Evolutionary conservation across 1,284 basidiomycete species (phyloP).

Genomic region (Psilocybe mexicana): DNA sequence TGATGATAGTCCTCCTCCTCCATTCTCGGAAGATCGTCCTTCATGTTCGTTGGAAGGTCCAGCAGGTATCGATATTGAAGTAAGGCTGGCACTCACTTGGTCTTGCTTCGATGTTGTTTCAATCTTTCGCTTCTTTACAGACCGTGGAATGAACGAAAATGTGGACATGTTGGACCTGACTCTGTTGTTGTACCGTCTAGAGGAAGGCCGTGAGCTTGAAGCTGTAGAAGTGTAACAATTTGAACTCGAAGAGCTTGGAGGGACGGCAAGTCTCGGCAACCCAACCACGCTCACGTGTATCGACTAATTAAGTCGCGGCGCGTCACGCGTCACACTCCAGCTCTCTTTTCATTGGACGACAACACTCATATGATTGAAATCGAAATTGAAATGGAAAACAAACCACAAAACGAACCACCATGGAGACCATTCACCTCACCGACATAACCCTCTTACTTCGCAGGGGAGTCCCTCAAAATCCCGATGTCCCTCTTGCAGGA

Average conservation of each 20-base stretch:
- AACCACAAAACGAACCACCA: not conserved
- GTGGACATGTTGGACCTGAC: conserved; percentile 7
- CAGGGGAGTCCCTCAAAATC: not conserved
- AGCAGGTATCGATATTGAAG: conserved; percentile 3
- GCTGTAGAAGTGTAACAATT: too few relatives aligned
- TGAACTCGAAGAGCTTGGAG: too few relatives aligned
- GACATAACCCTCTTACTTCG: not conserved
- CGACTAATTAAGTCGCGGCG: too few relatives aligned
- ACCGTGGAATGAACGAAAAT: conserved; percentile 22
- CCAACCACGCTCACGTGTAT: too few relatives aligned
- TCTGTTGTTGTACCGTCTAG: too few relatives aligned
- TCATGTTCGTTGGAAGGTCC: conserved; percentile 20
- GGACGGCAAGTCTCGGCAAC: too few relatives aligned
- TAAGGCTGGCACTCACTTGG: conserved; percentile 17
- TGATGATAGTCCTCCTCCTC: not conserved
- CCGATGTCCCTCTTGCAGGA: not conserved
- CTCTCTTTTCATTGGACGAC: not conserved
- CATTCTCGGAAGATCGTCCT: conserved; percentile 5
- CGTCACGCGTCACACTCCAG: not conserved
- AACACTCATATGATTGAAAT: too few relatives aligned
- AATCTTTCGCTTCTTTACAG: conserved; percentile 20
- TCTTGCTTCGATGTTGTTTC: conserved; percentile 1
- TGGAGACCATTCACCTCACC: not conserved
- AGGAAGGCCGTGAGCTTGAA: too few relatives aligned
- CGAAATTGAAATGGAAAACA: too few relatives aligned